phyloP scores from a whole-genome alignment of 2,329 filamentous ascomycete genomes.

The Cercospora nicotianae region DNA sequence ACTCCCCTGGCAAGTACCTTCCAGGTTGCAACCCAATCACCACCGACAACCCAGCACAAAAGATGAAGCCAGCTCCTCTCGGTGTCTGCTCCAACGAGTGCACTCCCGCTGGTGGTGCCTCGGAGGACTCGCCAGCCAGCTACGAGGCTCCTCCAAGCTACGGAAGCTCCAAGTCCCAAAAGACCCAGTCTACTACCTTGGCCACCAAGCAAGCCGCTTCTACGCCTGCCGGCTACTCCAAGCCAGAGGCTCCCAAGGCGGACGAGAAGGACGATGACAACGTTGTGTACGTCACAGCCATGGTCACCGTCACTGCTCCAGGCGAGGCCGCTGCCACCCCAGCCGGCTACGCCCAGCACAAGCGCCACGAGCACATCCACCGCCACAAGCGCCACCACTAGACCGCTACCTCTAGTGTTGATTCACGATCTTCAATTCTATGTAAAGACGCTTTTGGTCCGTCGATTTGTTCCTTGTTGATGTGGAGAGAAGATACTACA shows the following conservation, averaged over 20 bases:
- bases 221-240: conserved; percentile 8
- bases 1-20: conserved; percentile 48
- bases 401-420: neutral
- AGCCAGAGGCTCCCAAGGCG: neutral
- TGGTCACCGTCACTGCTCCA: conserved; percentile 21
- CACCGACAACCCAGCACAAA: conserved; percentile 40
- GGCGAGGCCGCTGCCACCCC: conserved; percentile 18
- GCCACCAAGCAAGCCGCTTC: conserved; percentile 13
- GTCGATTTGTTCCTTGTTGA: conserved; percentile 1
- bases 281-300: conserved; percentile 18
- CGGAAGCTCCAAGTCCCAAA: neutral
- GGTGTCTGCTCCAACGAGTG: conserved; percentile 25
- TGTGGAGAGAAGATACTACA: neutral
- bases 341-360: neutral
- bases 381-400: conserved; percentile 14
- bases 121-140: neutral
- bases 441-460: conserved; percentile 2
- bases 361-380: conserved; percentile 18
- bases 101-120: conserved; percentile 13
- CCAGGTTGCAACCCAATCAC: conserved; percentile 60
- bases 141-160: conserved; percentile 9
- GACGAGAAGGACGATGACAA: conserved; percentile 9
- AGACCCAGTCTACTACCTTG: neutral
- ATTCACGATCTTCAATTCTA: conserved; percentile 3
- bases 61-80: conserved; percentile 25